phyloP scores from a whole-genome alignment of 2,329 filamentous ascomycete genomes.

The Chaetomium strumarium region DNA sequence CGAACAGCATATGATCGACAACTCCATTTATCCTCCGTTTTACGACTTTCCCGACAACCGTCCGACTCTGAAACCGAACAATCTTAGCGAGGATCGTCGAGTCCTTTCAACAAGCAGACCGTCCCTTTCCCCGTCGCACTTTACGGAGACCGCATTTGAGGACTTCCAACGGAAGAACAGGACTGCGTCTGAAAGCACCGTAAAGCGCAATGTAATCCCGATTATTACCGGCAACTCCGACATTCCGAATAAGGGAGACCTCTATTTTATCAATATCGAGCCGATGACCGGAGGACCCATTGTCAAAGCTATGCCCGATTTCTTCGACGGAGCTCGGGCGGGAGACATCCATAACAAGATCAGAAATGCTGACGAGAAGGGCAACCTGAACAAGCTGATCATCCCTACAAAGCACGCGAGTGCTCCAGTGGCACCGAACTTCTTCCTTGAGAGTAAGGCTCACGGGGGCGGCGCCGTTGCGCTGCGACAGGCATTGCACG shows the following conservation, averaged over 20 bases:
- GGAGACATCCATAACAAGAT: constrained; percentile 6
- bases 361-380: neutral
- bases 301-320: constrained; percentile 9
- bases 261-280: constrained; percentile 6
- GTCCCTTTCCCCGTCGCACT: constrained; percentile 19
- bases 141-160: constrained; percentile 18
- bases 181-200: neutral
- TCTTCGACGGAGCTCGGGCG: constrained; percentile 15
- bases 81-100: too few relatives aligned
- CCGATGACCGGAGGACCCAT: neutral
- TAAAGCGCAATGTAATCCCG: constrained; percentile 10
- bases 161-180: constrained; percentile 19
- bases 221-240: constrained; percentile 7
- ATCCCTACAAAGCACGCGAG: too few relatives aligned
- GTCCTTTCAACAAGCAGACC: neutral
- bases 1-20: constrained; percentile 25
- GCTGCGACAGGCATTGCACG: too few relatives aligned
- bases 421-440: too few relatives aligned
- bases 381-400: too few relatives aligned
- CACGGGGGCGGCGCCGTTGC: too few relatives aligned
- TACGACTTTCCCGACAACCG: too few relatives aligned
- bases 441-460: too few relatives aligned
- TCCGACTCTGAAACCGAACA: too few relatives aligned
- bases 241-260: constrained; percentile 1
- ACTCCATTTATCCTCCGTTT: constrained; percentile 20